These are phyloP conservation scores for Neocucurbitaria cava DNA, from an alignment of 2,329 filamentous ascomycete species.

Conservation along the genomic window DNA sequence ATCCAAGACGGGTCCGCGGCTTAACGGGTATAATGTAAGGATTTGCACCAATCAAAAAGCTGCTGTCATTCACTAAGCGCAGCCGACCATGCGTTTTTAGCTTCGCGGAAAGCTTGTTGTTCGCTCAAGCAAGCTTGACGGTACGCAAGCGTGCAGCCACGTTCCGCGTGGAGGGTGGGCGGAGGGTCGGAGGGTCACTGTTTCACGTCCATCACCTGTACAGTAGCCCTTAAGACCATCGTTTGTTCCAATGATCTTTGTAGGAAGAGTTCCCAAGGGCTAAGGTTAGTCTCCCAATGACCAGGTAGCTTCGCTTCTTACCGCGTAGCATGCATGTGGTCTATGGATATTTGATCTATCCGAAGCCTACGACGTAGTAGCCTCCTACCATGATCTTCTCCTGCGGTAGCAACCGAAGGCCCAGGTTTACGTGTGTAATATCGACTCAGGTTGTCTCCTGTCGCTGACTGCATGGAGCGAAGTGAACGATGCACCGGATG, in stretches of 20 bases:
- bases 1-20: background rate
- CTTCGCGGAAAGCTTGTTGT: background rate
- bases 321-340: too few relatives aligned
- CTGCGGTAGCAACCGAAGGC: background rate
- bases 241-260: background rate
- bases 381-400: background rate
- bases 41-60: background rate
- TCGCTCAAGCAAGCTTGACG: background rate
- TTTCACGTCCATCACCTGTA: background rate
- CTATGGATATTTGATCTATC: background rate
- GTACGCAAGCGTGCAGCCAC: background rate
- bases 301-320: background rate
- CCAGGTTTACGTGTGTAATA: background rate
- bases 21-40: background rate
- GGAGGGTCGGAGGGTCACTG: constrained; percentile 3
- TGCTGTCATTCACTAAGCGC: background rate
- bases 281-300: background rate
- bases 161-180: background rate
- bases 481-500: background rate
- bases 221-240: too few relatives aligned
- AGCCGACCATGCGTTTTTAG: background rate
- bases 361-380: background rate
- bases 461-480: too few relatives aligned
- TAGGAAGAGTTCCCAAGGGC: background rate
- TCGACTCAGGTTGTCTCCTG: background rate